Percentiles rank a stretch among this genome's conserved stretches.
Conservation (phyloP, 345 rosid genomes). For the Lumnitzera racemosa region DNA sequence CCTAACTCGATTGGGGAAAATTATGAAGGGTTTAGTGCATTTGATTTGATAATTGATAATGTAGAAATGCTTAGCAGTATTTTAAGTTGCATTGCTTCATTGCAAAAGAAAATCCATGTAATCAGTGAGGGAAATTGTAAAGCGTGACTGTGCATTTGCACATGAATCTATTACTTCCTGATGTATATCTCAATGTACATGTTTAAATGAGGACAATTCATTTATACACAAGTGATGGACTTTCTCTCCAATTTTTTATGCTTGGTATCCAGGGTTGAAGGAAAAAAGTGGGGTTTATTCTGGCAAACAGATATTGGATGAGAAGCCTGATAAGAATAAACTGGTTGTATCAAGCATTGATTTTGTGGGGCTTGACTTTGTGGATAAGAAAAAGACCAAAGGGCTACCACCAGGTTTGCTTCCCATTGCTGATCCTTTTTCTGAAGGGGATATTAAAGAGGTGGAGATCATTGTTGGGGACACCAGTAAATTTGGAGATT, state of each 20-base stretch:
- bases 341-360: constrained; percentile 59
- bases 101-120: too few species aligned
- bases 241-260: neutral
- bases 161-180: too few species aligned
- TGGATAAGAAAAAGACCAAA: constrained; percentile 61
- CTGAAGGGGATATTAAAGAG: constrained; percentile 53
- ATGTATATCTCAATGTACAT: neutral
- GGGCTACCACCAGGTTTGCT: constrained; percentile 74
- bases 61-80: too few species aligned
- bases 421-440: constrained; percentile 50
- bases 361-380: constrained; percentile 74
- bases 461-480: constrained; percentile 92
- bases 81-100: too few species aligned
- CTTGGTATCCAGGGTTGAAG: constrained; percentile 30
- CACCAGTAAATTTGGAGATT: constrained; percentile 39
- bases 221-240: too few species aligned
- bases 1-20: too few species aligned
- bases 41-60: too few species aligned
- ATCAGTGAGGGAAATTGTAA: too few species aligned
- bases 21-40: too few species aligned
- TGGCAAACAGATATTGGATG: constrained; percentile 18
- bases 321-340: constrained; percentile 23
- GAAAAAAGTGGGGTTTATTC: constrained; percentile 19
- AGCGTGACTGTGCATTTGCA: too few species aligned
- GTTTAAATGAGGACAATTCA: neutral